Conservation (phyloP, 441 rosid genomes). For the Gossypium gossypioides region DNA sequence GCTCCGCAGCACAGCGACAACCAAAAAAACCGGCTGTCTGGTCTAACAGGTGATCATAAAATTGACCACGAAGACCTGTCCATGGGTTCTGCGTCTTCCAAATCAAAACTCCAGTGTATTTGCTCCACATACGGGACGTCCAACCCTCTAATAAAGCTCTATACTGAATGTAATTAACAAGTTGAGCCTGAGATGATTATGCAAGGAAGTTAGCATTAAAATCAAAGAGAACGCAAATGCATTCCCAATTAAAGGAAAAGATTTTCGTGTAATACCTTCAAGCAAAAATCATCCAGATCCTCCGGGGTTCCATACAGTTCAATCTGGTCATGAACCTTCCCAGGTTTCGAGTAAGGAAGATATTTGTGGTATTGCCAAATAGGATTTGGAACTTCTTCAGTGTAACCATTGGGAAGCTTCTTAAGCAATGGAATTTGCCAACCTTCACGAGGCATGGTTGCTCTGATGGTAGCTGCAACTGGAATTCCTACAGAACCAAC, state of each 20-base stretch:
- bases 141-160: slow-evolving; percentile 92
- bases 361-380: slow-evolving; percentile 92
- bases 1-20: slow-evolving; percentile 85
- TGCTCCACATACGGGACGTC: slow-evolving; percentile 91
- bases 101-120: slow-evolving; percentile 89
- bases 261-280: slow-evolving; percentile 46
- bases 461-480: slow-evolving; percentile 89
- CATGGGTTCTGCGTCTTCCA: slow-evolving; percentile 99
- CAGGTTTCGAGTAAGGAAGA: slow-evolving; percentile 82
- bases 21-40: slow-evolving; percentile 96
- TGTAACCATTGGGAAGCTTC: slow-evolving; percentile 56
- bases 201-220: slow-evolving; percentile 11
- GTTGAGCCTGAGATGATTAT: slow-evolving; percentile 58
- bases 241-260: slow-evolving; percentile 14
- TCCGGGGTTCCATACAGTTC: slow-evolving; percentile 51
- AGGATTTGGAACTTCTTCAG: slow-evolving; percentile 82
- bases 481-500: slow-evolving; percentile 98
- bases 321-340: slow-evolving; percentile 83
- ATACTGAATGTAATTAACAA: slow-evolving; percentile 80
- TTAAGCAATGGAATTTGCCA: slow-evolving; percentile 80
- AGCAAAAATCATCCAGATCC: slow-evolving; percentile 90
- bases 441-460: slow-evolving; percentile 91
- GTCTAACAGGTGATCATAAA: slow-evolving; percentile 90
- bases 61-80: slow-evolving; percentile 98
- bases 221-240: not conserved